Base-by-base conservation (phyloP, 306 rosid species). In the Mucuna pruriens region DNA sequence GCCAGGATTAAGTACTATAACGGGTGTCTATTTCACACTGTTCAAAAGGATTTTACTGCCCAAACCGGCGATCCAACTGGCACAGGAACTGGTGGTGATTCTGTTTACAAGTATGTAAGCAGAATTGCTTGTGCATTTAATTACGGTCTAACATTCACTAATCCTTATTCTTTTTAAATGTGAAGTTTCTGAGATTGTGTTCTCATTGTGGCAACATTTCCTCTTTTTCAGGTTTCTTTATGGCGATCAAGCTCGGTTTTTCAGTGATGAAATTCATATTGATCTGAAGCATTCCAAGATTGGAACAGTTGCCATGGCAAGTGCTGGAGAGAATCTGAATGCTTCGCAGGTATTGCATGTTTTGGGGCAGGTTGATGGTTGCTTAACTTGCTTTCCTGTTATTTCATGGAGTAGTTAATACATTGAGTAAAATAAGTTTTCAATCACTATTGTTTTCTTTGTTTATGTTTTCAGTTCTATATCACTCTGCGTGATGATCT, bases 191-290 rank as follows among this genome's bases (percentile, higher is more conserved):
- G 33, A 34, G 33, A 5, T 48, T 57, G 31, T 4, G 2, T 76
- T 77, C 45, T 82, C 57, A 17, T 74, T 62, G 23, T 9, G 1
- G 16, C 64, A 51, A 54, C 42, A 13, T 67, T 42, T 44, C 26
- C 42, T 69, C 45, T 25, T 82, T 75, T 70, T 79, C 61, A 93
- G 99, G 85, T 91, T 85, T 88, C 89, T 93, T n/a, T 95, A 89
- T 57, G 98, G 99, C 52, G 98, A 95, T 22, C 98, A 95, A 80
- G 98, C 99, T 81, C 90, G 99, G 61, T 93, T 95, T 90, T 95
- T 95, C 79, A 67, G 78, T 23, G 97, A 95, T 31, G 98, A 93
- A 87, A 86, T 91, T 88, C 93, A 88, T 79, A 89, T 89, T 42
- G 97, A 93, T 87, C 89, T 95, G 78, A 95, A 95, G 91, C 99